Percentiles rank a stretch among this genome's conserved stretches.
Evolutionary conservation across 805 yeast genomes (phyloP).

Genomic region (Candida railenensis): DNA sequence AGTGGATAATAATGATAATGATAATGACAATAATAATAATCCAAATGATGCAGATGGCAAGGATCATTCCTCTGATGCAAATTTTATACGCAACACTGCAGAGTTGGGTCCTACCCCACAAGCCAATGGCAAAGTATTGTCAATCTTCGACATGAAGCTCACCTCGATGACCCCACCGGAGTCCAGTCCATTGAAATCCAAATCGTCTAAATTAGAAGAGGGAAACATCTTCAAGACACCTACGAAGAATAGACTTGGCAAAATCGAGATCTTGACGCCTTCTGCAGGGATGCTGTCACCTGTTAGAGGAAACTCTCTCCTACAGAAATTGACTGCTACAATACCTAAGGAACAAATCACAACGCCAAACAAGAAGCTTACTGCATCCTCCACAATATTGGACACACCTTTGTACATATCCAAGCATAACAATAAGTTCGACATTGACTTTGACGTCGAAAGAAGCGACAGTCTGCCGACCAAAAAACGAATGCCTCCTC

Average conservation of each 20-base stretch:
- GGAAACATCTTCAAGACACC: slow-evolving; percentile 32
- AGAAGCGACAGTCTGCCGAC: not conserved
- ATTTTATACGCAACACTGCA: not conserved
- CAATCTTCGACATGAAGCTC: slow-evolving; percentile 61
- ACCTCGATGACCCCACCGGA: slow-evolving; percentile 36
- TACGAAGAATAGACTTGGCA: slow-evolving; percentile 20
- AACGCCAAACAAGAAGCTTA: not conserved
- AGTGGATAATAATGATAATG: too few relatives aligned
- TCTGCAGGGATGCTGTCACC: too few relatives aligned
- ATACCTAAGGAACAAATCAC: not conserved
- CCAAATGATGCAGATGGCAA: too few relatives aligned
- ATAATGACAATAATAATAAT: too few relatives aligned
- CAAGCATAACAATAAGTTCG: slow-evolving; percentile 15
- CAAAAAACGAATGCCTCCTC: not conserved
- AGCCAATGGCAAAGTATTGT: slow-evolving; percentile 69
- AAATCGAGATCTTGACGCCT: slow-evolving; percentile 10
- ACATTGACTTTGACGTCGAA: slow-evolving; percentile 4
- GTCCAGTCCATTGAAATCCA: slow-evolving; percentile 36
- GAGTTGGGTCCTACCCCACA: slow-evolving; percentile 85
- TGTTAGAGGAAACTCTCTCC: not conserved
- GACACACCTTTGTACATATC: slow-evolving; percentile 26
- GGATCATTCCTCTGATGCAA: too few relatives aligned
- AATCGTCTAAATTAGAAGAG: slow-evolving; percentile 4
- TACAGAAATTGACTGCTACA: not conserved
- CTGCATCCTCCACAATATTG: not conserved